phyloP scores from a whole-genome alignment of 495 filamentous ascomycete genomes.

The Aspergillus avenaceus region DNA sequence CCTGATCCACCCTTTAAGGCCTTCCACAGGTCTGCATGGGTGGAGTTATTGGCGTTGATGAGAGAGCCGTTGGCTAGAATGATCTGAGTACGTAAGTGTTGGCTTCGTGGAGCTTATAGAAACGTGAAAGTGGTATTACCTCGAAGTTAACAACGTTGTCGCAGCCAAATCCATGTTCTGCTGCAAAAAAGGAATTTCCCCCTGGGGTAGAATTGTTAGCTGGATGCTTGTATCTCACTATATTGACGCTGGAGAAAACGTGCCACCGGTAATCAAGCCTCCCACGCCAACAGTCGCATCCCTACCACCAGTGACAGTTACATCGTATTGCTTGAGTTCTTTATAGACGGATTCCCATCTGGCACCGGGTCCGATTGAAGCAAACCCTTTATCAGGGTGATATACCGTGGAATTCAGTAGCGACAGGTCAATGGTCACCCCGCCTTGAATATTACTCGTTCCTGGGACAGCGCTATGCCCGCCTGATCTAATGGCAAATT shows the following conservation, averaged over 20 bases:
- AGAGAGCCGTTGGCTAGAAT: neutral
- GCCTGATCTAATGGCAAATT: slow-evolving; percentile 46
- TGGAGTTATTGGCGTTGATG: neutral
- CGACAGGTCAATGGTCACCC: slow-evolving; percentile 49
- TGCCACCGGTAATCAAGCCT: neutral
- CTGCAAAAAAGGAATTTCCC: neutral
- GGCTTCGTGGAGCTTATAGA: too few species aligned
- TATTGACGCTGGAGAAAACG: neutral
- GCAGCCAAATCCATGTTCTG: neutral
- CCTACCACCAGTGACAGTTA: neutral
- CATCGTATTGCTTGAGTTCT: neutral
- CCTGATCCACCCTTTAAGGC: slow-evolving; percentile 1
- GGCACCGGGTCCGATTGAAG: neutral
- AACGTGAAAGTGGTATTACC: too few species aligned
- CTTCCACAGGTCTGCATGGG: neutral
- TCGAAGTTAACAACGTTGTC: neutral
- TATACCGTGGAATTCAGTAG: too few species aligned
- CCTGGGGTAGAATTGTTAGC: neutral
- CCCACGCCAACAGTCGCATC: neutral
- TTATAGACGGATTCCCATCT: neutral
- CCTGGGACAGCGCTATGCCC: slow-evolving; percentile 36
- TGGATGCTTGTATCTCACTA: neutral
- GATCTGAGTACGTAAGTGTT: too few species aligned
- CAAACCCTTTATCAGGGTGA: too few species aligned
- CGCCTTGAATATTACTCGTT: slow-evolving; percentile 37